Evolutionary conservation across 345 rosid species (phyloP), one percentile per base, ranked within the genome.

Genomic region (Dipteronia dyeriana): DNA sequence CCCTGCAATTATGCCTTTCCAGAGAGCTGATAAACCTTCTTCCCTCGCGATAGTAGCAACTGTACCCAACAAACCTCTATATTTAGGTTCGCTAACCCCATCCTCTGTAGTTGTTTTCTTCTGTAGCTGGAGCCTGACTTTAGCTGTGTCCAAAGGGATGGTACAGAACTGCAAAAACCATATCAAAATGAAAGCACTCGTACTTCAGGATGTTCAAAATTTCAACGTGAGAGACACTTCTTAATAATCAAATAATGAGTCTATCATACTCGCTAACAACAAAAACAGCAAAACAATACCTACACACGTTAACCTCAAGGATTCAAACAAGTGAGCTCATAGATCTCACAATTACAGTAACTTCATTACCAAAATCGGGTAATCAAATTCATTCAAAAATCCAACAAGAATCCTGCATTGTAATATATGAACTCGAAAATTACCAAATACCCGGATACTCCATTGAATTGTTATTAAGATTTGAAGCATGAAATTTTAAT

Each of bases 61-160:
- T 26, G 99, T 96, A 10, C 97, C 92, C 80, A 86, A 69, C 73
- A 93, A 79, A 68, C 97, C 99, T 74, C 87, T 87, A 75, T 96
- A 94, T 75, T 96, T 92, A 0, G 97, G 91, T 43, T 79, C 68
- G 61, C 23, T 83, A 45, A 60, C 78, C 54, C 89, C 97, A 54
- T 92, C 98, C 16, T 84, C 92, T 0, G 83, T 80, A 10, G 80
- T 77, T 57, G 86, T 80, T 84, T 89, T 90, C 82, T 84, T 89
- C 77, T 96, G 99, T 49, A 96, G 98, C 86, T 94, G 99, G 76
- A 96, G 98, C 88, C 99, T 90, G 38, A 96, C 99, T 88, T 96
- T 96, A 45, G 97, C 98, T 26, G 91, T 91, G 84, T 96, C 99
- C 83, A 96, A 80, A 10, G 99, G 97, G 65, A 96, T 78, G 22